Conservation (phyloP, 2,329 filamentous ascomycete genomes). For the Xylariales sp. region DNA sequence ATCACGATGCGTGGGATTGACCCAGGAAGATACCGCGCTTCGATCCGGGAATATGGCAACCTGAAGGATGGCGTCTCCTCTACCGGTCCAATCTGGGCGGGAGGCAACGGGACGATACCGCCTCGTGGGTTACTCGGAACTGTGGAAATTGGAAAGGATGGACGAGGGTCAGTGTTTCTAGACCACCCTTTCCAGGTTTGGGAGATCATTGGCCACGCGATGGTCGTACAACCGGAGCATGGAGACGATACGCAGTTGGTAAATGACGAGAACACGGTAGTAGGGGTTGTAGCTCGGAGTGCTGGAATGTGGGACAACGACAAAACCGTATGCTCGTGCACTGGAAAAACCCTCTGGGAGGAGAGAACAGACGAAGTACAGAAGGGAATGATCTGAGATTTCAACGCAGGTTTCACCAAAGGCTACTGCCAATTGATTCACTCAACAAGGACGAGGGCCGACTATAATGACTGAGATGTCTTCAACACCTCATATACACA, state of each 20-base stretch:
- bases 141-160: constrained; percentile 69
- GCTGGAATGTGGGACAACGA: constrained; percentile 99
- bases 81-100: constrained; percentile 77
- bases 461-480: background rate
- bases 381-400: constrained; percentile 70
- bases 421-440: no score
- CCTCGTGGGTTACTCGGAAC: constrained; percentile 60
- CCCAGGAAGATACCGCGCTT: constrained; percentile 78
- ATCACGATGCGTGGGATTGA: constrained; percentile 78
- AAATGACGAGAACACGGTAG: constrained; percentile 80
- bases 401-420: background rate
- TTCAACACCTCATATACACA: no score
- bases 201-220: constrained; percentile 92
- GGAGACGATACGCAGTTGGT: constrained; percentile 56
- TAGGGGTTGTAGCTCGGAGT: constrained; percentile 91
- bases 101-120: constrained; percentile 34
- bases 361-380: constrained; percentile 85
- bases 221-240: constrained; percentile 71
- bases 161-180: constrained; percentile 74
- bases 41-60: constrained; percentile 80
- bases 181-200: constrained; percentile 83
- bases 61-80: constrained; percentile 79
- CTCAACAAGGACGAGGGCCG: background rate
- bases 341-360: constrained; percentile 97
- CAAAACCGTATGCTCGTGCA: constrained; percentile 97